A percentile compares a stretch with the other conserved stretches of the same genome.
These are phyloP conservation scores for Flaveria floridana DNA, from an alignment of 140 eudicot species.

Conservation along the genomic window DNA sequence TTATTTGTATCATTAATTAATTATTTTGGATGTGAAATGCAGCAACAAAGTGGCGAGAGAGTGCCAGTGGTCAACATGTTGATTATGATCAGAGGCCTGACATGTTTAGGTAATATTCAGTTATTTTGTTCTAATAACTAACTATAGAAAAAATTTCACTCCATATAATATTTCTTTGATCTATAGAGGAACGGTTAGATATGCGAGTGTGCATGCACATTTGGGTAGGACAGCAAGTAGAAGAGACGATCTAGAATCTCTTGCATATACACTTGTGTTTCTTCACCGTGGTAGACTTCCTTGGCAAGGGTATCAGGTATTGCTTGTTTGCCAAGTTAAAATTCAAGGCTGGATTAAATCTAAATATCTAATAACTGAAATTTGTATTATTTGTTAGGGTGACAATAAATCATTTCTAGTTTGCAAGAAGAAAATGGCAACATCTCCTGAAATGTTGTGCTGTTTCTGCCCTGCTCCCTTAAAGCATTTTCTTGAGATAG, in stretches of 20 bases:
- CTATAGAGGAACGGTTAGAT: conserved; percentile 85
- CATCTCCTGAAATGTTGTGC: conserved; percentile 78
- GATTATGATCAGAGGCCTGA: conserved; percentile 84
- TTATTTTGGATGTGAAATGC: conserved; percentile 24
- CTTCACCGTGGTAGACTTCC: conserved; percentile 88
- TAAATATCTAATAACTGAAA: not conserved
- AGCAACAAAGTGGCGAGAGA: conserved; percentile 79
- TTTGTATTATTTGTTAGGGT: conserved; percentile 45
- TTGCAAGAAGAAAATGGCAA: conserved; percentile 90
- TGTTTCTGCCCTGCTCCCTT: conserved; percentile 72
- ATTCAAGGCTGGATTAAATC: not conserved
- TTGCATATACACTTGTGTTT: conserved; percentile 86
- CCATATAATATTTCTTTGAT: conserved; percentile 5
- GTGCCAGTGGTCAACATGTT: conserved; percentile 58
- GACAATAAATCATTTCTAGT: conserved; percentile 89
- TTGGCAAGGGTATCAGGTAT: conserved; percentile 98
- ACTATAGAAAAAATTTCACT: not conserved
- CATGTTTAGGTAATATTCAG: conserved; percentile 54
- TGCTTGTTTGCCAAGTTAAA: not conserved
- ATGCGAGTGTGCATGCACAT: conserved; percentile 97
- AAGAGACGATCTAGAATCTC: conserved; percentile 92
- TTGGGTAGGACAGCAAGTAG: conserved; percentile 93
- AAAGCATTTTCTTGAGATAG: conserved; percentile 70
- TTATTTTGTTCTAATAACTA: not conserved
- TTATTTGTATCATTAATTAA: not conserved